Evolutionary conservation across 1,139 yeast genomes (phyloP), one percentile per base, ranked within the genome.

Genomic region (Martiniozyma asiatica): DNA sequence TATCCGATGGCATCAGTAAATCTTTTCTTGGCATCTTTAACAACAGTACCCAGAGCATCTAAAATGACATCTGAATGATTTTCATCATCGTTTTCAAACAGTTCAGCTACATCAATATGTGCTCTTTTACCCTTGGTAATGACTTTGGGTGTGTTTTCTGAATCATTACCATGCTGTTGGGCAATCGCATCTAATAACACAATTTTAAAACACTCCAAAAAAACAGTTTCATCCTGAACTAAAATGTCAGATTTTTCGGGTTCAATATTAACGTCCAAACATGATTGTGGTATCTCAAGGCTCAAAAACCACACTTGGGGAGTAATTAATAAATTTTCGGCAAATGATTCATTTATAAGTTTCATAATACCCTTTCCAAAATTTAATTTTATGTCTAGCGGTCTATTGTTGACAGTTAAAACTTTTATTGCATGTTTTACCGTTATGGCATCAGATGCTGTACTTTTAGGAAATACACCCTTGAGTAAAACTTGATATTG

Each of bases 181-280:
- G 22, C 18, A 4, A 25, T 13, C 19, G 12, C n/a, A n/a, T n/a
- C n/a, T n/a, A n/a, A n/a, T n/a, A 32, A 15, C 10, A 33, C 3
- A 12, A 18, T 17, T 29, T 34, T 24, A 51, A 26, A 6, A 26
- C 30, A 4, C n/a, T 20, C 33, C 6, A 48, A 14, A 8, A 50
- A 18, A 1, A 16, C 18, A 4, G 35, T 45, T 17, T 42, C 39
- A 22, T 48, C 44, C n/a, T 36, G 35, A 3, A 62, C 36, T 26
- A 59, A 29, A 4, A 63, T 47, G 39, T 62, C 65, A 28, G 60
- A 57, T 35, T 65, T 65, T 28, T 52, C 57, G 2, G 70, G 69
- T 35, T 65, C 70, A 16, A 65, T 49, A 36, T 63, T 64, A 2
- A 59, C 45, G 45, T 63, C 68, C 6, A 58, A 39, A 20, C 39